These are phyloP conservation scores for Luvunga scandens DNA, from an alignment of 345 rosid species.

Conservation along the genomic window DNA sequence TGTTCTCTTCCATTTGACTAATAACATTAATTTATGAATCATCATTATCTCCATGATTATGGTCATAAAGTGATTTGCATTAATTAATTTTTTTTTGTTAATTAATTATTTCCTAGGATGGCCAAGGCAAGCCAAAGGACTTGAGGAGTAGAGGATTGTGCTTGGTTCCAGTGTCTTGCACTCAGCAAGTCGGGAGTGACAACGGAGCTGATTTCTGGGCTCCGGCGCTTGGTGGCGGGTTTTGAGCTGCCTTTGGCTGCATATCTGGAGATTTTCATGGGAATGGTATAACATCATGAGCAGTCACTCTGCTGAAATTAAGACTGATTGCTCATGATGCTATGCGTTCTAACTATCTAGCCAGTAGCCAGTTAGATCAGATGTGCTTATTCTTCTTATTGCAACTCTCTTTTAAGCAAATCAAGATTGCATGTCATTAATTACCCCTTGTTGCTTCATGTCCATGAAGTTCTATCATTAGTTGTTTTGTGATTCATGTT, in stretches of 20 bases:
- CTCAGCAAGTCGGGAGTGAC: slow-evolving; percentile 60
- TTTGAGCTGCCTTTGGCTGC: slow-evolving; percentile 21
- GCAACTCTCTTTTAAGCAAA: background rate
- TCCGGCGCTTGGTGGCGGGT: slow-evolving; percentile 51
- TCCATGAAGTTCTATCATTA: background rate
- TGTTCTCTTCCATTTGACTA: slow-evolving; percentile 28
- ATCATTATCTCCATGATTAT: slow-evolving; percentile 14
- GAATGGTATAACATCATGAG: slow-evolving; percentile 57
- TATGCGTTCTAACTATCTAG: slow-evolving; percentile 31
- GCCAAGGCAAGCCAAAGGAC: slow-evolving; percentile 42
- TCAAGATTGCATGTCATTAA: background rate
- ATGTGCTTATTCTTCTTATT: background rate
- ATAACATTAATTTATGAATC: background rate
- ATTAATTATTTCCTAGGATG: slow-evolving; percentile 20
- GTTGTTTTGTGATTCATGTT: background rate
- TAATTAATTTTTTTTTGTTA: background rate
- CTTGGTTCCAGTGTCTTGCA: slow-evolving; percentile 73
- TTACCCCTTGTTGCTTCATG: background rate
- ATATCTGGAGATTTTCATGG: background rate
- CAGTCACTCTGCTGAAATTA: slow-evolving; percentile 52
- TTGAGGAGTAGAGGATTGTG: slow-evolving; percentile 80
- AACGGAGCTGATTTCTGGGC: slow-evolving; percentile 81
- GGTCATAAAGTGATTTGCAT: background rate
- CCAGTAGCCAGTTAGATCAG: background rate
- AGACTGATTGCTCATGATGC: slow-evolving; percentile 81